A percentile compares a stretch with the other conserved stretches of the same genome.
Evolutionary conservation across 306 rosid genomes (phyloP).

Genomic region (Pachyrhizus erosus): DNA sequence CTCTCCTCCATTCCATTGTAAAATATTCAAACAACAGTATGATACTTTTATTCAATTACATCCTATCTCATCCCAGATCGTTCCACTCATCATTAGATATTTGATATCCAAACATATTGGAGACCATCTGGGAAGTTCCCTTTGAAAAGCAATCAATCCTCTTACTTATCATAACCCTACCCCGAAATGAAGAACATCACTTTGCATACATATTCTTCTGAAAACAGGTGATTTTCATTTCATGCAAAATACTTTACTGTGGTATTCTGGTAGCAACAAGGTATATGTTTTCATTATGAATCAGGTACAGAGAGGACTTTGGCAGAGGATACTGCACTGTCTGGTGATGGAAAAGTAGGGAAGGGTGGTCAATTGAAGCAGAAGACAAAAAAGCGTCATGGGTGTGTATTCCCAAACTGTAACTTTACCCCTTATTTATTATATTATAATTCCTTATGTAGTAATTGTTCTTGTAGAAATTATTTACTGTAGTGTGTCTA

Average conservation of each 20-base stretch:
- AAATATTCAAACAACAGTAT: neutral
- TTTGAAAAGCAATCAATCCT: neutral
- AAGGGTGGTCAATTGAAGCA: slow-evolving; percentile 76
- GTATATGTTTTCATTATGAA: slow-evolving; percentile 33
- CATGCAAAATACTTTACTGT: slow-evolving; percentile 15
- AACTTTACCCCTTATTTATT: slow-evolving; percentile 27
- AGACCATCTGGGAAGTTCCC: slow-evolving; percentile 20
- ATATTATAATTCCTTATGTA: slow-evolving; percentile 22
- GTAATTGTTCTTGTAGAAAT: too few species aligned
- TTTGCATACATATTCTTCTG: slow-evolving; percentile 42
- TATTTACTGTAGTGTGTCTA: too few species aligned
- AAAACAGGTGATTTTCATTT: slow-evolving; percentile 35
- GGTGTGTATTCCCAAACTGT: slow-evolving; percentile 60
- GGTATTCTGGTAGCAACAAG: slow-evolving; percentile 27
- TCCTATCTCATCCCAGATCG: neutral
- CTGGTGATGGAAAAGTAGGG: slow-evolving; percentile 66
- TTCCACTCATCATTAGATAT: neutral
- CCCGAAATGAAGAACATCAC: neutral
- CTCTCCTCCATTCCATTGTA: neutral
- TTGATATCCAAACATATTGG: slow-evolving; percentile 7
- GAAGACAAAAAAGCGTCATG: slow-evolving; percentile 78
- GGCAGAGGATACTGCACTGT: slow-evolving; percentile 58
- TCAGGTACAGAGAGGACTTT: slow-evolving; percentile 60
- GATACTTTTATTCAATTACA: neutral
- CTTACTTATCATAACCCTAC: neutral